A percentile compares a stretch with the other conserved stretches of the same genome.
Evolutionary conservation across 768 basidiomycete genomes (phyloP).

Genomic region (Boletus coccyginus): DNA sequence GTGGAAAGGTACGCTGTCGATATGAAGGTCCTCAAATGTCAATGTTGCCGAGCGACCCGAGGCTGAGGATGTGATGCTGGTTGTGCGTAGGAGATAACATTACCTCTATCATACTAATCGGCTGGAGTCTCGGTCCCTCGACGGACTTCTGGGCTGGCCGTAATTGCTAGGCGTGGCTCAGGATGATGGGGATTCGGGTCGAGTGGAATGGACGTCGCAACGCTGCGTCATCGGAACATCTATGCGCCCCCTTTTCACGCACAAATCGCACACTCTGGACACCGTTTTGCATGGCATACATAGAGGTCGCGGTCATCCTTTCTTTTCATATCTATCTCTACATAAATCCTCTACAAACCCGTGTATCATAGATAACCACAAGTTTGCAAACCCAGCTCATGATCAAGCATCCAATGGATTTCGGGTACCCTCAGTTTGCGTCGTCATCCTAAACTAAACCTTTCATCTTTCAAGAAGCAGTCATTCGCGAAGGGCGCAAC

Average conservation of each 20-base stretch:
- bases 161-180: background rate
- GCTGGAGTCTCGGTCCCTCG: background rate
- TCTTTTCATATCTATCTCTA: background rate
- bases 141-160: background rate
- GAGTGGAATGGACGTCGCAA: background rate
- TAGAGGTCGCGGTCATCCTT: slow-evolving; percentile 6
- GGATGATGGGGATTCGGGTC: background rate
- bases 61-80: background rate
- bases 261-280: background rate
- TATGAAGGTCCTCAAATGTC: slow-evolving; percentile 10
- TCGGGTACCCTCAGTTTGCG: background rate
- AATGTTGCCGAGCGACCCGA: background rate
- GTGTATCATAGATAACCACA: slow-evolving; percentile 1
- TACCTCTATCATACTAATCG: slow-evolving; percentile 1
- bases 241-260: background rate
- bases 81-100: background rate
- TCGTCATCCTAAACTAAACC: too few relatives aligned
- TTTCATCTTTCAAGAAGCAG: background rate
- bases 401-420: background rate
- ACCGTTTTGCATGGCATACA: slow-evolving; percentile 3
- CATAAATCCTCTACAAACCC: background rate
- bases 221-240: background rate
- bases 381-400: slow-evolving; percentile 3
- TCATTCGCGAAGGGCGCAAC: background rate
- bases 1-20: slow-evolving; percentile 62